Percentiles rank a stretch among this genome's conserved stretches.
Conservation (phyloP, 2,329 filamentous ascomycete genomes). For the Hansfordia pulvinata region DNA sequence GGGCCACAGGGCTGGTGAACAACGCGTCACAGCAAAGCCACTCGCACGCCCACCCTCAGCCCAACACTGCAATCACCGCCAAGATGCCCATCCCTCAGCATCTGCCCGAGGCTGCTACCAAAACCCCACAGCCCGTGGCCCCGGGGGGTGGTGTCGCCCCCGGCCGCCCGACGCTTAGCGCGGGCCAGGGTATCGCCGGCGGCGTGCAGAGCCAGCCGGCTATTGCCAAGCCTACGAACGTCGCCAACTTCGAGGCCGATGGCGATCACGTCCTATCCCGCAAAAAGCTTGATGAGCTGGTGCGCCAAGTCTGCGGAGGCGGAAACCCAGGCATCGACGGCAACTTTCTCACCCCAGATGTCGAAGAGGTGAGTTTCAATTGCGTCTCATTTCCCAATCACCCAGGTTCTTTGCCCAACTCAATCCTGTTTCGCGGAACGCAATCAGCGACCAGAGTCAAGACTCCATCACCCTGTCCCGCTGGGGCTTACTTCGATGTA, state of each 20-base stretch:
- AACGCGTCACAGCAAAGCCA: slow-evolving; percentile 23
- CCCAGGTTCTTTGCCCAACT: slow-evolving; percentile 3
- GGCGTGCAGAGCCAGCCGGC: slow-evolving; percentile 83
- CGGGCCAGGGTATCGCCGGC: slow-evolving; percentile 61
- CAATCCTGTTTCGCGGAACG: slow-evolving; percentile 4
- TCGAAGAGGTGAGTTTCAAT: slow-evolving; percentile 65
- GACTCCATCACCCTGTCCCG: too few species aligned
- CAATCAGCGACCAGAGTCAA: too few species aligned
- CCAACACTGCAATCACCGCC: slow-evolving; percentile 26
- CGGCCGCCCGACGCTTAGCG: slow-evolving; percentile 70
- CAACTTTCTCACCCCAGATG: slow-evolving; percentile 75
- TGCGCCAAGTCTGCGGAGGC: slow-evolving; percentile 82
- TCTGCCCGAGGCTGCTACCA: slow-evolving; percentile 52
- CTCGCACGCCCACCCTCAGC: slow-evolving; percentile 33
- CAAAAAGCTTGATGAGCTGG: slow-evolving; percentile 92
- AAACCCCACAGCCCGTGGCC: slow-evolving; percentile 58
- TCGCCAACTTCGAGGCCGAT: slow-evolving; percentile 80
- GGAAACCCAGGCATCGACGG: slow-evolving; percentile 58
- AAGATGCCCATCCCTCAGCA: slow-evolving; percentile 79
- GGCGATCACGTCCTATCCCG: slow-evolving; percentile 91
- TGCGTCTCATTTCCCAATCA: slow-evolving; percentile 1
- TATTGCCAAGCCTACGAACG: slow-evolving; percentile 58
- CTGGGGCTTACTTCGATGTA: slow-evolving; percentile 3
- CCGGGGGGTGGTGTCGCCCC: slow-evolving; percentile 48
- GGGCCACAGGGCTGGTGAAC: slow-evolving; percentile 8